Conservation (phyloP, 2,329 filamentous ascomycete species). For the Colletotrichum liriopes region DNA sequence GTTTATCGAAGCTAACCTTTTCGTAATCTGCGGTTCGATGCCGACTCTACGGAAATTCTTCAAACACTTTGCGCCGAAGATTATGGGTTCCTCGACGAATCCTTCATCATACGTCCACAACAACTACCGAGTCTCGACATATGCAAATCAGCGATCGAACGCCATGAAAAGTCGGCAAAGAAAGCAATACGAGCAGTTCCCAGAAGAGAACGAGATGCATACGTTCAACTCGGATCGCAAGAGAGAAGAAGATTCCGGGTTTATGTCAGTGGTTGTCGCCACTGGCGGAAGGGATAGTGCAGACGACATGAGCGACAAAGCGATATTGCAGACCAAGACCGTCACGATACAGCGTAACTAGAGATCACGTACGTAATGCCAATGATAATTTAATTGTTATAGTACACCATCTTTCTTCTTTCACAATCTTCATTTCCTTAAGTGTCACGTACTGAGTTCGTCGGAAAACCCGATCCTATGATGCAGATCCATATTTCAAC, state of each 20-base stretch:
- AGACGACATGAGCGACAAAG: slow-evolving; percentile 48
- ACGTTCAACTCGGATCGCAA: slow-evolving; percentile 16
- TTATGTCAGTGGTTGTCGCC: slow-evolving; percentile 38
- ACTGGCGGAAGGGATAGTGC: slow-evolving; percentile 22
- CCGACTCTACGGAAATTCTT: slow-evolving; percentile 59
- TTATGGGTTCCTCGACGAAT: slow-evolving; percentile 46
- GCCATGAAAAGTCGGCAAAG: slow-evolving; percentile 10
- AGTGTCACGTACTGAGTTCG: no score
- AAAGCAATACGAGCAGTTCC: slow-evolving; percentile 35
- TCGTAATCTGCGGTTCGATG: slow-evolving; percentile 59
- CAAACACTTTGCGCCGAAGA: slow-evolving; percentile 53
- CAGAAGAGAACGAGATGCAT: slow-evolving; percentile 30
- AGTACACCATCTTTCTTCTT: not conserved
- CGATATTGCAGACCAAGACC: slow-evolving; percentile 48
- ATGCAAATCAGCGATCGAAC: not conserved
- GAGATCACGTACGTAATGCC: not conserved
- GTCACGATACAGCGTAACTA: slow-evolving; percentile 43
- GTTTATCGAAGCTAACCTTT: slow-evolving; percentile 57
- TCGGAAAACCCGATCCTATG: no score
- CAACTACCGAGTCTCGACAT: not conserved
- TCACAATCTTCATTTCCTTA: no score
- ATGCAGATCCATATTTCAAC: no score
- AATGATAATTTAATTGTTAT: no score
- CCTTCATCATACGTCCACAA: not conserved
- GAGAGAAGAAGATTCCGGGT: slow-evolving; percentile 22